phyloP scores from a whole-genome alignment of 1,284 basidiomycete genomes.

The Taiwanofungus camphoratus region DNA sequence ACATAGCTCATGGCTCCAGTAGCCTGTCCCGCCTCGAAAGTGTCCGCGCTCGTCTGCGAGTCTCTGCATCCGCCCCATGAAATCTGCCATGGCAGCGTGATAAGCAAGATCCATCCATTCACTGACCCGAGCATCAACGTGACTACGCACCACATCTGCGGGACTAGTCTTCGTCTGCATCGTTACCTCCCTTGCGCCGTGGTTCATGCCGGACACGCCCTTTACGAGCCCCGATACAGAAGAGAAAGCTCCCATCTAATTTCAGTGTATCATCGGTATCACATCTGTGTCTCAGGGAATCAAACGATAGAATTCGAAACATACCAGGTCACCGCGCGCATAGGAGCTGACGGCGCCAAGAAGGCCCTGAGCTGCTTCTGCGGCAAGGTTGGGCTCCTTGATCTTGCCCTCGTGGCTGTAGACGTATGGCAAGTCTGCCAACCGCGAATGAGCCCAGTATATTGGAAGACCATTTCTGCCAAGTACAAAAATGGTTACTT shows the following conservation, averaged over 20 bases:
- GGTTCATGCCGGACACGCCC: constrained; percentile 33
- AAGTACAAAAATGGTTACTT: constrained; percentile 1
- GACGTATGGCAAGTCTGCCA: constrained; percentile 35
- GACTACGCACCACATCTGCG: constrained; percentile 57
- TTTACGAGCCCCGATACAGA: constrained; percentile 37
- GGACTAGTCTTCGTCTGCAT: constrained; percentile 72
- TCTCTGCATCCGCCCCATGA: constrained; percentile 92
- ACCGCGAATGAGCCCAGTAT: background rate
- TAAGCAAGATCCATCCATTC: too few species aligned
- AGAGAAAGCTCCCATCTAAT: constrained; percentile 53
- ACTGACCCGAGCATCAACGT: too few species aligned
- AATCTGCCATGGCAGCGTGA: constrained; percentile 36
- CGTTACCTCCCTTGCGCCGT: constrained; percentile 60
- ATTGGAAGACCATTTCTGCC: background rate
- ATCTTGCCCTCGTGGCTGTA: constrained; percentile 92
- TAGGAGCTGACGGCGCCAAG: constrained; percentile 67
- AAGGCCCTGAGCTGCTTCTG: constrained; percentile 74
- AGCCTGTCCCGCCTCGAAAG: constrained; percentile 75
- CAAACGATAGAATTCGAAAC: background rate
- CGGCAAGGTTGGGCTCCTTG: constrained; percentile 84
- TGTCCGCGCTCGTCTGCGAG: constrained; percentile 88
- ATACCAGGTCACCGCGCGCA: constrained; percentile 64
- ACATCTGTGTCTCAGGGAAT: background rate
- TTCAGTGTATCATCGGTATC: background rate
- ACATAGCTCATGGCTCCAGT: constrained; percentile 87